Conservation (phyloP, 192 early-diverging fungal genomes). For the Chytriomyces confervae region DNA sequence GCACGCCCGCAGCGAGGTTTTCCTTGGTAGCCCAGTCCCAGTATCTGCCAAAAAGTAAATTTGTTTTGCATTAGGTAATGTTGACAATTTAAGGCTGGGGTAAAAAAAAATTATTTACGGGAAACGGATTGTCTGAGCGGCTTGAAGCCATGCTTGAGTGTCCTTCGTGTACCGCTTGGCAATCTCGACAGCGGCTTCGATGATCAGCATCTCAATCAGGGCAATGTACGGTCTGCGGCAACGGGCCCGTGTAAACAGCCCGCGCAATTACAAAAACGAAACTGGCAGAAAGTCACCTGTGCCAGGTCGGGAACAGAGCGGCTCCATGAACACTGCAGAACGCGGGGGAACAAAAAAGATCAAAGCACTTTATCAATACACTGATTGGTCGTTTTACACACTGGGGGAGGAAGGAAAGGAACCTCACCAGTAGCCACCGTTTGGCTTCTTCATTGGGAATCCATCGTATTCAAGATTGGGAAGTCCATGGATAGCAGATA, state of each 20-base stretch:
- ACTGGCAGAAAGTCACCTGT: conserved; percentile 10
- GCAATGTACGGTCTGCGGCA: conserved; percentile 21
- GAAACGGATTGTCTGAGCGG: conserved; percentile 17
- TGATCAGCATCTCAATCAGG: conserved; percentile 13
- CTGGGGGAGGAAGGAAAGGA: background rate
- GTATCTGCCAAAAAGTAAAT: background rate
- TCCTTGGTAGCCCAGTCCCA: conserved; percentile 8
- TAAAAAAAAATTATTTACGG: conserved; percentile 4
- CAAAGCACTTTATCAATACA: background rate
- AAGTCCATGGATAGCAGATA: conserved; percentile 21
- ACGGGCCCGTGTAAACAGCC: too few relatives aligned
- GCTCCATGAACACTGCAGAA: conserved; percentile 17
- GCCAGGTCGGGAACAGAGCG: conserved; percentile 20
- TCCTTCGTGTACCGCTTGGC: conserved; percentile 22
- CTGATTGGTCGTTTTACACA: background rate
- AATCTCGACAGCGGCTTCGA: conserved; percentile 15
- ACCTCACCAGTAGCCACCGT: conserved; percentile 11
- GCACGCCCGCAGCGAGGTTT: background rate
- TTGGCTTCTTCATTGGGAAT: conserved; percentile 18
- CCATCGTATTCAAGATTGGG: conserved; percentile 20
- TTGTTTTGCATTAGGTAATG: too few relatives aligned
- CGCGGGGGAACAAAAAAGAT: background rate
- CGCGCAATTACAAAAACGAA: too few relatives aligned
- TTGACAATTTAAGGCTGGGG: too few relatives aligned
- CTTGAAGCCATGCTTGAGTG: conserved; percentile 18